Evolutionary conservation across 2,329 filamentous ascomycete species (phyloP), one percentile per base, ranked within the genome.

Genomic region (Pestalotiopsis sp.): DNA sequence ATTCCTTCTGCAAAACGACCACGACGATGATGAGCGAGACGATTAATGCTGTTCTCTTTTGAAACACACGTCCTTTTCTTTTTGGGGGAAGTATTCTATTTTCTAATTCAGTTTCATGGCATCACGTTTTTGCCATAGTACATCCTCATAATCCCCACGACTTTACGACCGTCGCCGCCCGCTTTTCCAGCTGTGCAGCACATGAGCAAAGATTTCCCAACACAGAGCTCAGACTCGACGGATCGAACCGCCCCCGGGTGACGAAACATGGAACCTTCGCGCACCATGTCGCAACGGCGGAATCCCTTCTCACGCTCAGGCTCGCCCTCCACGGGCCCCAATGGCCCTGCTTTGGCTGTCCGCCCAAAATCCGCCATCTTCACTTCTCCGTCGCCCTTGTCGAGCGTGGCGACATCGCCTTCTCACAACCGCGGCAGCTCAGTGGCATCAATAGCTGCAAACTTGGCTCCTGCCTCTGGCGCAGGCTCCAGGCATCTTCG

Each of bases 341-440:
- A 78, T 61, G 78, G 79, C 52, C 74, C 80, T 66, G 70, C 66
- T 57, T 14, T 64, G 10, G 61, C 70, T 20, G 83, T 84, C 71
- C 81, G 94, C 72, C 93, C 94, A 10, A 94, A 93, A 77, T 97
- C 94, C 3, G 88, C 89, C 67, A 84, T 94, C 68, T 88, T 94
- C 75, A 84, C 89, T 57, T 87, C 90, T n/a, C 84, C 89, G 5
- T 79, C 81, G n/a, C 72, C 81, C 75, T 71, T 83, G 71, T 72
- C 84, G 71, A 72, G 75, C 71, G 70, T 76, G 17, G 70, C 83
- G 69, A 73, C 80, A 66, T 74, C 81, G n/a, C 79, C 83, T 26
- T 81, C 84, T 24, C 92, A 95, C 78, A 81, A 81, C 71, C 89
- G 92, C 68, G 90, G 91, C 68, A 89, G 92, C 61, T 95, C 94